Evolutionary conservation across 768 basidiomycete species (phyloP), one percentile per base, ranked within the genome.

Genomic region (Auriscalpium orientale): DNA sequence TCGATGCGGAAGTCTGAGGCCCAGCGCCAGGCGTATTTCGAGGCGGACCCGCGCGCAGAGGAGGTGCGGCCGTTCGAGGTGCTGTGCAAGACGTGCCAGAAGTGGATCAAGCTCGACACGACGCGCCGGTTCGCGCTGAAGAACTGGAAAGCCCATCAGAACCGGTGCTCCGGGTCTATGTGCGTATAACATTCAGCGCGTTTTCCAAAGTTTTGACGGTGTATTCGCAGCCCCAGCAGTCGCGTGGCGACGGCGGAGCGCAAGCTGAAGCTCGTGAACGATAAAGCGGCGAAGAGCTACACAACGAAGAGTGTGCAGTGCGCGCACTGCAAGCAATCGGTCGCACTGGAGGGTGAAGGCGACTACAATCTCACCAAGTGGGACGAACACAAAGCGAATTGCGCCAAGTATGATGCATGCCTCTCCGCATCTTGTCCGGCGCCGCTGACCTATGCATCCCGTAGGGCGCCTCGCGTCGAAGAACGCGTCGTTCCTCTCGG

Each of bases 231-330:
- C 51, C 84, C 83, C 7, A 78, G 76, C 60, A 79, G 77, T 55
- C 77, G 82, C 34, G 79, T 86, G 38, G 79, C 83, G 8, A 76
- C 79, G 16, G 79, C 82, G 15, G 81, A 85, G 59, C 76, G 86
- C 56, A 84, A 81, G 68, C 68, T 87, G 37, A 68, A 71, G 53
- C 68, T 89, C 56, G 74, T 86, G 35, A 88, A 86, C 59, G 87
- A 89, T 66, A 63, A 79, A 22, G 81, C 83, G 61, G 85, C 75
- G 45, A 79, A 77, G 67, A 63, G 66, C 0, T 83, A 79, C 63
- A 71, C 76, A 8, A 54, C 73, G 0, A 66, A 66, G 37, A 68
- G 67, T 55, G 78, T 87, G 20, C 71, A 75, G 18, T 89, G 87
- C 67, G 67, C 66, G 15, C 64, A 70, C 9, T 89, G 87, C 67